These are phyloP conservation scores for Acanthamoeba healyi DNA, from an alignment of 208 protist species.

Conservation along the genomic window DNA sequence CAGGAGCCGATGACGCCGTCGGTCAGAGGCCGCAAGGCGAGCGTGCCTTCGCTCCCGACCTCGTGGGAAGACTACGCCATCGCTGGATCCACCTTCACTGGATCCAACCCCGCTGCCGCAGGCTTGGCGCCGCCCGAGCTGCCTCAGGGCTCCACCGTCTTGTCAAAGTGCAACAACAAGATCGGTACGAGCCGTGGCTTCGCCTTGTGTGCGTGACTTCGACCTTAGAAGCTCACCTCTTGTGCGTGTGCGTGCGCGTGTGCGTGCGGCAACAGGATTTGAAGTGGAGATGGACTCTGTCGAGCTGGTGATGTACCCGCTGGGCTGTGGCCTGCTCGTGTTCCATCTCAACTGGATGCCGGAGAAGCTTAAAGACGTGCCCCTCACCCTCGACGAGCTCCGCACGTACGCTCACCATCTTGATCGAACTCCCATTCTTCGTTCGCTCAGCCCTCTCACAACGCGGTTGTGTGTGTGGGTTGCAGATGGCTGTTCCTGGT, in stretches of 20 bases:
- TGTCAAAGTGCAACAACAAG: conserved; percentile 1
- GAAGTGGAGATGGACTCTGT: conserved; percentile 47
- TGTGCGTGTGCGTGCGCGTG: no score
- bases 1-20: neutral
- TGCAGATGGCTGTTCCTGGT: conserved; percentile 52
- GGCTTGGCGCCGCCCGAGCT: neutral
- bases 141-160: neutral
- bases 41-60: neutral
- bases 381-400: conserved; percentile 59
- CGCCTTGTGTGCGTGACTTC: no score
- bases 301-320: conserved; percentile 45
- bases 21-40: neutral
- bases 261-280: neutral
- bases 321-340: conserved; percentile 43
- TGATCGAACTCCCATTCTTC: no score
- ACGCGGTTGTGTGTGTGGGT: neutral
- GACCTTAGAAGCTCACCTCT: no score
- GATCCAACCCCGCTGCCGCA: neutral
- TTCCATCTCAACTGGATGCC: conserved; percentile 70
- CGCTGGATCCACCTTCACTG: neutral
- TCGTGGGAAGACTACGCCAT: conserved; percentile 47
- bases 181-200: neutral
- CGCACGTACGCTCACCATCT: conserved; percentile 18
- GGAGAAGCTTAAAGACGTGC: conserved; percentile 39
- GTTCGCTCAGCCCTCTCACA: no score